phyloP scores from a whole-genome alignment of 1,284 basidiomycete genomes.

The Ustilago lituana region DNA sequence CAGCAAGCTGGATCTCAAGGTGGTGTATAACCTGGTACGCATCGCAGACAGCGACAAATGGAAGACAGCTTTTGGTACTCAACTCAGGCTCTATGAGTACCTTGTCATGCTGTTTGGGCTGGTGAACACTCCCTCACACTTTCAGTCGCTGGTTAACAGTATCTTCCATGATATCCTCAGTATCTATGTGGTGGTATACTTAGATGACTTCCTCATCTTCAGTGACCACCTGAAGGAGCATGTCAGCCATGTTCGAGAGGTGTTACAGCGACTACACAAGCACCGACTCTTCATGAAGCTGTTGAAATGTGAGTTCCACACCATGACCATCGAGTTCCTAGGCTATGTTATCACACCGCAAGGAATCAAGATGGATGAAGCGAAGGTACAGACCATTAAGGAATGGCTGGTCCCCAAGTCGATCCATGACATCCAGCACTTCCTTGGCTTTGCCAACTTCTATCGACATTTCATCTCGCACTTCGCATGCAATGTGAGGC shows the following conservation, averaged over 20 bases:
- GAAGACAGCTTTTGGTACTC: constrained; percentile 57
- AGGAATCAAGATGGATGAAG: constrained; percentile 68
- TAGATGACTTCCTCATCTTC: constrained; percentile 71
- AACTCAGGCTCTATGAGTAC: constrained; percentile 13
- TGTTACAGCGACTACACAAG: constrained; percentile 67
- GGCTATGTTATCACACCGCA: constrained; percentile 68
- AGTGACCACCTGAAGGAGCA: constrained; percentile 68
- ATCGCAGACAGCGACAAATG: constrained; percentile 68
- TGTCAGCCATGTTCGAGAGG: constrained; percentile 58
- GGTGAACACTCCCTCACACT: constrained; percentile 25
- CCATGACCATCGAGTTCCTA: constrained; percentile 64
- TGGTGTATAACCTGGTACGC: constrained; percentile 67
- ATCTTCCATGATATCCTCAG: constrained; percentile 67
- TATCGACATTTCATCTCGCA: constrained; percentile 69
- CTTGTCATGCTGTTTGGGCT: constrained; percentile 27
- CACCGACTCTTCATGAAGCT: constrained; percentile 15
- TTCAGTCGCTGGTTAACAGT: constrained; percentile 66
- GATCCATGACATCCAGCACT: constrained; percentile 66
- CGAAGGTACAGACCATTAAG: constrained; percentile 68
- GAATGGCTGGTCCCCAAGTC: constrained; percentile 68
- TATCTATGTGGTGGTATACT: constrained; percentile 69
- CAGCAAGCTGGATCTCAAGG: constrained; percentile 68
- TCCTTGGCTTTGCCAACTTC: constrained; percentile 69
- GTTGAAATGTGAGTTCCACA: constrained; percentile 40
- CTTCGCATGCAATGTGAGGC: constrained; percentile 66